Percentiles rank a stretch among this genome's conserved stretches.
phyloP scores from a whole-genome alignment of 306 rosid species.

The Carpinus fangiana region DNA sequence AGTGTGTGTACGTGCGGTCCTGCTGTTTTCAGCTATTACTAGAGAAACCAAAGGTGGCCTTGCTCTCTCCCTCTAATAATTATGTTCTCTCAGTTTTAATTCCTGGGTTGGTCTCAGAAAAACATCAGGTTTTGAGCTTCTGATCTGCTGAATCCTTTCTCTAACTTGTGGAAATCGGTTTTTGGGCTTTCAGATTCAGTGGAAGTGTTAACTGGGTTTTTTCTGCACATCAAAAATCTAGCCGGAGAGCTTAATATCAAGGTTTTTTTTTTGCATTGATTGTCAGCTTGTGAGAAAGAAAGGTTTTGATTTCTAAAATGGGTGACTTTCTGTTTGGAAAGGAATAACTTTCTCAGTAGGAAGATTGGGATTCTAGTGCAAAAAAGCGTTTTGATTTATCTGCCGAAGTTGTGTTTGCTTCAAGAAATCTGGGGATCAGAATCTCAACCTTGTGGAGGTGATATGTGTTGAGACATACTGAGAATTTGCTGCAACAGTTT shows the following conservation, averaged over 20 bases:
- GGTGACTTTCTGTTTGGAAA: constrained; percentile 12
- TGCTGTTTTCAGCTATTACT: not conserved
- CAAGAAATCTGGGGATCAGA: not conserved
- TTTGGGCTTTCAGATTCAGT: constrained; percentile 21
- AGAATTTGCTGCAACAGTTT: not conserved
- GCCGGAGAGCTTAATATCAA: constrained; percentile 24
- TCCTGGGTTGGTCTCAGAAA: not conserved
- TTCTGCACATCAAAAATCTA: constrained; percentile 10
- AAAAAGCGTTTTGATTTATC: not conserved
- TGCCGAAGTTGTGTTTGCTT: not conserved
- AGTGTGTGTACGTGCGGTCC: not conserved
- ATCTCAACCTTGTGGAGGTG: not conserved
- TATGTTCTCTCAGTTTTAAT: not conserved
- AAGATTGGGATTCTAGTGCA: not conserved
- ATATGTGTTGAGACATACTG: not conserved
- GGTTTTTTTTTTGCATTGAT: constrained; percentile 12
- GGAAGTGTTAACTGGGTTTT: constrained; percentile 19
- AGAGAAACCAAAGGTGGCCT: not conserved
- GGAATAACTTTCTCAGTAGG: not conserved
- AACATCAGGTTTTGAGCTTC: not conserved
- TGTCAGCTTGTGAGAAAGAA: not conserved
- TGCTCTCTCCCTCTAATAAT: not conserved
- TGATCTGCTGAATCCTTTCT: constrained; percentile 2
- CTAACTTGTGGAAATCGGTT: constrained; percentile 21
- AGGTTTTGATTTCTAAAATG: not conserved